phyloP scores from a whole-genome alignment of 495 filamentous ascomycete genomes.

The Daldinia grandis region DNA sequence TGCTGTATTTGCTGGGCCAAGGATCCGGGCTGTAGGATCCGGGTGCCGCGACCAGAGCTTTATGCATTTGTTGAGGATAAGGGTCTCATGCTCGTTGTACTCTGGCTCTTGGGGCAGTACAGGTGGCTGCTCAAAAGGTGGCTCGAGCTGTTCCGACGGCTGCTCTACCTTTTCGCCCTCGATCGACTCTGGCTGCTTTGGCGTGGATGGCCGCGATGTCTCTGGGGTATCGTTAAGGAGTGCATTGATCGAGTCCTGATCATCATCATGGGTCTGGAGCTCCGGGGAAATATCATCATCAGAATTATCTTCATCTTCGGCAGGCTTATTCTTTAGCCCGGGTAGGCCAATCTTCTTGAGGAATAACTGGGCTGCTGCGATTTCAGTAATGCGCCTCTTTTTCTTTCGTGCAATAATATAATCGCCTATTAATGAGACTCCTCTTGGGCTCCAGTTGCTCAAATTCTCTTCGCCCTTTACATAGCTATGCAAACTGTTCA shows the following conservation, averaged over 20 bases:
- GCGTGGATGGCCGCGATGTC: slow-evolving; percentile 47
- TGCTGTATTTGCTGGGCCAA: slow-evolving; percentile 76
- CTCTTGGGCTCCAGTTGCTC: slow-evolving; percentile 83
- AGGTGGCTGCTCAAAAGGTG: slow-evolving; percentile 19
- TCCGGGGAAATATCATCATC: slow-evolving; percentile 51
- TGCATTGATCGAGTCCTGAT: slow-evolving; percentile 46
- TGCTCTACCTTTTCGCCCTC: slow-evolving; percentile 26
- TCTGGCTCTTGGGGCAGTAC: slow-evolving; percentile 48
- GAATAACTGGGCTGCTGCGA: slow-evolving; percentile 78
- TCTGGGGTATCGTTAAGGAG: slow-evolving; percentile 58
- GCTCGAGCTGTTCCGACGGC: slow-evolving; percentile 17
- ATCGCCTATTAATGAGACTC: slow-evolving; percentile 85
- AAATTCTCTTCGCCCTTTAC: slow-evolving; percentile 93
- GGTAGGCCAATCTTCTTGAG: slow-evolving; percentile 61
- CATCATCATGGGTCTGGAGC: slow-evolving; percentile 38
- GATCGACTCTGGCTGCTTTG: slow-evolving; percentile 31
- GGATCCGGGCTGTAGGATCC: slow-evolving; percentile 75
- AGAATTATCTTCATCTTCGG: slow-evolving; percentile 46
- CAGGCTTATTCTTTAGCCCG: slow-evolving; percentile 34
- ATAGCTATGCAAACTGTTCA: slow-evolving; percentile 93
- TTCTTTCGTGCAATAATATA: slow-evolving; percentile 76
- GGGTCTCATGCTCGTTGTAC: slow-evolving; percentile 61
- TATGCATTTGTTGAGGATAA: slow-evolving; percentile 74
- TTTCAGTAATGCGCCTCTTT: slow-evolving; percentile 74
- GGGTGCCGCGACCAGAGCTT: slow-evolving; percentile 80